Evolutionary conservation across 2,329 filamentous ascomycete species (phyloP).

Genomic region (Oidium heveae): DNA sequence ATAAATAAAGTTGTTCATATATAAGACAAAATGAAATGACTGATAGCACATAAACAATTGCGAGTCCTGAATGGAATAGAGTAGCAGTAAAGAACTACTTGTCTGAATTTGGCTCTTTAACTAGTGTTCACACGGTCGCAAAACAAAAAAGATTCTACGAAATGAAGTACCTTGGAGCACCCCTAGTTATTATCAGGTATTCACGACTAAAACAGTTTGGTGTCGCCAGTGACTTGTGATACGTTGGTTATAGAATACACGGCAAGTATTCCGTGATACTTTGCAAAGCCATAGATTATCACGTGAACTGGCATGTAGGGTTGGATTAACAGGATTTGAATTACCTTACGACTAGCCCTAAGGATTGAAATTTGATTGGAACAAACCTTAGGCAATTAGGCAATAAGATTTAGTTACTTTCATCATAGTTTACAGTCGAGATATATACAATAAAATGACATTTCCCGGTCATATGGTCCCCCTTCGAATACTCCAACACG

Average conservation of each 20-base stretch:
- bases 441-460: no score
- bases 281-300: no score
- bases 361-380: no score
- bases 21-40: no score
- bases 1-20: background rate
- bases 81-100: no score
- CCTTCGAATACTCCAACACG: background rate
- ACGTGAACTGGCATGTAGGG: no score
- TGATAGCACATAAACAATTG: no score
- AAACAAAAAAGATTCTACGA: background rate
- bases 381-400: background rate
- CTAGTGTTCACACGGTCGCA: background rate
- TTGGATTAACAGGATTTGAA: no score
- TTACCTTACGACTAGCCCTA: no score
- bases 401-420: background rate
- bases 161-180: background rate
- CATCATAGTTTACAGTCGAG: background rate
- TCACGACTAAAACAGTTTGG: background rate
- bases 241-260: background rate
- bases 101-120: background rate
- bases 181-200: background rate
- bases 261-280: no score
- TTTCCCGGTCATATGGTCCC: background rate
- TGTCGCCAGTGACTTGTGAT: background rate
- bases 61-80: no score